Evolutionary conservation across 208 protist genomes (phyloP).

Genomic region (Crithidia brevicula): DNA sequence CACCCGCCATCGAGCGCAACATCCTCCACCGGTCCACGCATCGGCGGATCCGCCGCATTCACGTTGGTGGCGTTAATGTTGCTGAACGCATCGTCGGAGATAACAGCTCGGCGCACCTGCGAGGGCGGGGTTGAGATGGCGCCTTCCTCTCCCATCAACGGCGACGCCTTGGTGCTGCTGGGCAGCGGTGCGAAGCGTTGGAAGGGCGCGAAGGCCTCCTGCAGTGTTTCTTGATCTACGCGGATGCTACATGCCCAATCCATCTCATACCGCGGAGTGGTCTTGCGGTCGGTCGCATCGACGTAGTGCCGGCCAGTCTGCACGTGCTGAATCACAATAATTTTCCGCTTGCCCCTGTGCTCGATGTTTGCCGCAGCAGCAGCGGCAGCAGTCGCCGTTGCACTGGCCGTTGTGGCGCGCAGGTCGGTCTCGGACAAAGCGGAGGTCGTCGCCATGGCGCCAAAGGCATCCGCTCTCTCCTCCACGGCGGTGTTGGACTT

Average conservation of each 20-base stretch:
- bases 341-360: conserved; percentile 1
- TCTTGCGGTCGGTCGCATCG: conserved; percentile 24
- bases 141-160: neutral
- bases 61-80: neutral
- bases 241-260: conserved; percentile 56
- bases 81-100: neutral
- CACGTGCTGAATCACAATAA: conserved; percentile 59
- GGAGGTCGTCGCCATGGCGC: neutral
- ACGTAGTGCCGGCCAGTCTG: conserved; percentile 73
- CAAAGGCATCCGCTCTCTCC: neutral
- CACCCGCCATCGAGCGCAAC: neutral
- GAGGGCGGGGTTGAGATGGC: neutral
- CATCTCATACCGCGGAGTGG: conserved; percentile 57
- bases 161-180: neutral
- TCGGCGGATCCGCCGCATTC: neutral
- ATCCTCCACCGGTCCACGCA: neutral
- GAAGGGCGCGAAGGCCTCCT: conserved; percentile 18
- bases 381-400: neutral
- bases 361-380: too few species aligned
- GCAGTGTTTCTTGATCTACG: conserved; percentile 39
- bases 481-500: neutral
- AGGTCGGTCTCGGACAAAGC: neutral
- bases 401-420: conserved; percentile 2
- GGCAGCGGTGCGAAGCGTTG: neutral
- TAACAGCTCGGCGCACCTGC: neutral